Conservation (phyloP, 2,329 filamentous ascomycete genomes). For the Aspergillus sp. region DNA sequence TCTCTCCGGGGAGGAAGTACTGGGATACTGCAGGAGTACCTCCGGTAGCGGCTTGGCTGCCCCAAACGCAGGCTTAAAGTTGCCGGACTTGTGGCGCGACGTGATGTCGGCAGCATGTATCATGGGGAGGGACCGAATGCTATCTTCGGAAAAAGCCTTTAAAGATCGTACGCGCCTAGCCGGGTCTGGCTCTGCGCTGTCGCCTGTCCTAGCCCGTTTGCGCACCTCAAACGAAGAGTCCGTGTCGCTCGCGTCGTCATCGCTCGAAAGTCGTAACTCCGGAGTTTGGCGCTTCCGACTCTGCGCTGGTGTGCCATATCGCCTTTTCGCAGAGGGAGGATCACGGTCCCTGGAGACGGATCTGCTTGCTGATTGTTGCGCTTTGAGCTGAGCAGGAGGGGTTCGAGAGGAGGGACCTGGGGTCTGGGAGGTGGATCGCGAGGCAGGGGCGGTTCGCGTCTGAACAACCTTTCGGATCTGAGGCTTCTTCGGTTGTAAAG, state of each 20-base stretch:
- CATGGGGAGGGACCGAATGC: conserved; percentile 42
- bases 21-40: conserved; percentile 82
- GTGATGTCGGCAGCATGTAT: conserved; percentile 55
- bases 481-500: conserved; percentile 44
- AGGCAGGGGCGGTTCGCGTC: conserved; percentile 33
- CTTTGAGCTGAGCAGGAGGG: conserved; percentile 27
- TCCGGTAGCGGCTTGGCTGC: conserved; percentile 46
- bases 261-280: conserved; percentile 43
- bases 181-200: conserved; percentile 47
- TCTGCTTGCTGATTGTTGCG: conserved; percentile 28
- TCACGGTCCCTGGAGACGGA: conserved; percentile 36
- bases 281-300: conserved; percentile 42
- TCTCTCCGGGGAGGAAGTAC: conserved; percentile 68
- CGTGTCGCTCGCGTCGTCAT: conserved; percentile 46
- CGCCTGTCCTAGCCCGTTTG: conserved; percentile 46
- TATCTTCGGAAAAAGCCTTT: conserved; percentile 48
- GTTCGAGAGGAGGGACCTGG: conserved; percentile 24
- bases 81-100: conserved; percentile 44
- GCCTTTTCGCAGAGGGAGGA: conserved; percentile 31
- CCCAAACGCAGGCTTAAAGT: conserved; percentile 56
- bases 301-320: conserved; percentile 34
- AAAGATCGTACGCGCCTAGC: conserved; percentile 48
- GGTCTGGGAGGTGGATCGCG: conserved; percentile 32
- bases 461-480: conserved; percentile 48
- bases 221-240: conserved; percentile 45